Evolutionary conservation across 495 filamentous ascomycete species (phyloP).

Genomic region (Bryoglossum gracile): DNA sequence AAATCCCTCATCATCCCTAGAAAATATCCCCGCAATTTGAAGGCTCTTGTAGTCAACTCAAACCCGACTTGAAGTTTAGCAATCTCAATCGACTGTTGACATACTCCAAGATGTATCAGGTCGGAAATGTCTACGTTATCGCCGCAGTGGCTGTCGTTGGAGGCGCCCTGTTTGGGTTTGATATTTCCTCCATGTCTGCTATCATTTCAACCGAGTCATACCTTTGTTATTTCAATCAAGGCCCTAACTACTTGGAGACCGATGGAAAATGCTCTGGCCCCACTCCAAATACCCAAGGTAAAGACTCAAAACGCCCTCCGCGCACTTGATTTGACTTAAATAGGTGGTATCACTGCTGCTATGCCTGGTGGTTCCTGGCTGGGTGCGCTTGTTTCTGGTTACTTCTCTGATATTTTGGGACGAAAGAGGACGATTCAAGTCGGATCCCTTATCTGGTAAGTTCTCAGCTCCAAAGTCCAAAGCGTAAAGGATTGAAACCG

Average conservation of each 20-base stretch:
- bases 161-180: slow-evolving; percentile 76
- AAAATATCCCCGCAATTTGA: background rate
- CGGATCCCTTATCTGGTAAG: slow-evolving; percentile 54
- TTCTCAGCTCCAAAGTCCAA: slow-evolving; percentile 13
- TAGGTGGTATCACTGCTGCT: slow-evolving; percentile 57
- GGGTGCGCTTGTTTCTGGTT: slow-evolving; percentile 61
- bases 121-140: slow-evolving; percentile 69
- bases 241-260: slow-evolving; percentile 26
- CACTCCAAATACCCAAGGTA: slow-evolving; percentile 29
- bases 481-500: background rate
- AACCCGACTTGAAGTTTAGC: background rate
- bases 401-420: slow-evolving; percentile 58
- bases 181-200: slow-evolving; percentile 76
- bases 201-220: slow-evolving; percentile 58
- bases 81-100: background rate
- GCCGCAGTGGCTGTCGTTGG: slow-evolving; percentile 70
- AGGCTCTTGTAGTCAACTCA: background rate
- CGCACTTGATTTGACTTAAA: slow-evolving; percentile 30
- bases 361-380: slow-evolving; percentile 74
- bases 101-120: slow-evolving; percentile 36
- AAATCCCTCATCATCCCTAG: background rate
- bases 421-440: slow-evolving; percentile 61
- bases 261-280: slow-evolving; percentile 28
- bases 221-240: slow-evolving; percentile 57
- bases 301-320: slow-evolving; percentile 18